phyloP scores from a whole-genome alignment of 345 rosid species.

The Arabidopsis thaliana region TAIR10.1 NC_003076.8:18073001-18073500 shows the following conservation, averaged over 20 bases:
- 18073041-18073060: constrained; percentile 10
- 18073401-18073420: too few relatives aligned
- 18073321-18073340: background rate
- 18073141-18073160: constrained; percentile 12
- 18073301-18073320: background rate
- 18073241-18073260: background rate
- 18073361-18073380: too few relatives aligned
- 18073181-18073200: background rate
- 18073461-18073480: too few relatives aligned
- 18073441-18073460: too few relatives aligned
- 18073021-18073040: background rate
- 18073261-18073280: background rate
- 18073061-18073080: constrained; percentile 13
- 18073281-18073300: background rate
- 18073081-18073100: constrained; percentile 1
- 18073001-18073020: constrained; percentile 41
- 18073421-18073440: too few relatives aligned
- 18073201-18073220: background rate
- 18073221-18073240: background rate
- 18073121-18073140: constrained; percentile 14
- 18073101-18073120: background rate
- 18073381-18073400: too few relatives aligned
- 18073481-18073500: too few relatives aligned
- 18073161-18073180: background rate
- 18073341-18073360: too few relatives aligned